phyloP scores from a whole-genome alignment of 495 filamentous ascomycete species.

The Lepraria neglecta region DNA sequence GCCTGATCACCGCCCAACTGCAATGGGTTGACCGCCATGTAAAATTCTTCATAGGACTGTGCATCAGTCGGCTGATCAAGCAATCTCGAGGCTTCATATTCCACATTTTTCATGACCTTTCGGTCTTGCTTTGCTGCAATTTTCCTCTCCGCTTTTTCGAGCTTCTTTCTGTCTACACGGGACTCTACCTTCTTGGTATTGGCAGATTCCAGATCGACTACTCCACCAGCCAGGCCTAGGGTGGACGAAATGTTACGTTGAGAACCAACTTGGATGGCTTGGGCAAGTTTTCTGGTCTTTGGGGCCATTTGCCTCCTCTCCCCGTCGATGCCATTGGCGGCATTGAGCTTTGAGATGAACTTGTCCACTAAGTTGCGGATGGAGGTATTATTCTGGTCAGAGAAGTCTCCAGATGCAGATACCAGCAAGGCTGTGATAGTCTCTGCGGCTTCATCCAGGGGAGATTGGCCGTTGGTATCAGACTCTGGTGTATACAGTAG shows the following conservation, averaged over 20 bases:
- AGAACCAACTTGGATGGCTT: conserved; percentile 89
- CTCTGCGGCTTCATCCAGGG: conserved; percentile 75
- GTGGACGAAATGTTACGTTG: conserved; percentile 95
- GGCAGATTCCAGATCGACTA: conserved; percentile 88
- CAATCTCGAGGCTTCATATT: conserved; percentile 91
- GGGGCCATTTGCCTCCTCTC: conserved; percentile 63
- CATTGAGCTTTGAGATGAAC: conserved; percentile 76
- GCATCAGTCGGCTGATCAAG: conserved; percentile 74
- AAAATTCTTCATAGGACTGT: conserved; percentile 99
- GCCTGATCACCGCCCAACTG: conserved; percentile 70
- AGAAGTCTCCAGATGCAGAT: conserved; percentile 79
- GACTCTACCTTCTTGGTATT: conserved; percentile 91
- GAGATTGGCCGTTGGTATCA: conserved; percentile 59
- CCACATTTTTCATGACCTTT: conserved; percentile 95
- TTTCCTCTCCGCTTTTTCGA: conserved; percentile 97
- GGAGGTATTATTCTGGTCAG: conserved; percentile 61
- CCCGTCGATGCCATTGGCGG: conserved; percentile 62
- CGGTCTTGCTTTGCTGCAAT: conserved; percentile 97
- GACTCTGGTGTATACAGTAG: conserved; percentile 72
- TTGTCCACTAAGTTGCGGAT: conserved; percentile 83
- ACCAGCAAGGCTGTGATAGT: conserved; percentile 79
- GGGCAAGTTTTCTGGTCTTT: conserved; percentile 78
- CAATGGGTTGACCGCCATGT: conserved; percentile 96
- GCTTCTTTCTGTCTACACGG: conserved; percentile 95
- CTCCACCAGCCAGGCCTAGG: conserved; percentile 73